Evolutionary conservation across 208 protist genomes (phyloP).

Genomic region (Crithidia acanthocephali): DNA sequence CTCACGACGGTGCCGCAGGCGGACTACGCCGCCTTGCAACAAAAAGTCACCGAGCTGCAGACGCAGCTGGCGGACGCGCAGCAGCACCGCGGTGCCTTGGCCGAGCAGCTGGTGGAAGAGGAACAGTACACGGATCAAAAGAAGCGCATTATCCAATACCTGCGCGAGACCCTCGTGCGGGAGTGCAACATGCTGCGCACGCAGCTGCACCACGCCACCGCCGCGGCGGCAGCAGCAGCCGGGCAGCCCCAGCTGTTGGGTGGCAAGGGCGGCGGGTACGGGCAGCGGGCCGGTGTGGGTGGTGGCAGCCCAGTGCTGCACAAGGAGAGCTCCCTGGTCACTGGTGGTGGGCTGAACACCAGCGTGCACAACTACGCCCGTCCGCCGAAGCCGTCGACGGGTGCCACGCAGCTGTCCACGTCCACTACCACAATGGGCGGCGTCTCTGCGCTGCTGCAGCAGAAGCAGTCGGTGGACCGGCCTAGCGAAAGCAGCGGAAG

Average conservation of each 20-base stretch:
- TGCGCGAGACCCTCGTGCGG: constrained; percentile 80
- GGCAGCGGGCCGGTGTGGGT: neutral
- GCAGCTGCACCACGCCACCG: constrained; percentile 62
- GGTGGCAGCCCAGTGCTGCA: neutral
- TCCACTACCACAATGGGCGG: constrained; percentile 9
- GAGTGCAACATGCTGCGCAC: constrained; percentile 83
- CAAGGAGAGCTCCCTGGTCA: neutral
- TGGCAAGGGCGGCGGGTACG: neutral
- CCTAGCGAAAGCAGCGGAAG: constrained; percentile 3
- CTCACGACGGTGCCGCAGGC: constrained; percentile 47
- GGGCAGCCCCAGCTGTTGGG: neutral
- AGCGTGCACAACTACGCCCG: constrained; percentile 15
- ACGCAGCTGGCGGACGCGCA: constrained; percentile 62
- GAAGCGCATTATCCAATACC: constrained; percentile 72
- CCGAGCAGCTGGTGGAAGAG: constrained; percentile 61
- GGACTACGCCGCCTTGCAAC: constrained; percentile 53
- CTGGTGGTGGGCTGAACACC: neutral
- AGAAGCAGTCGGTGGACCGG: neutral
- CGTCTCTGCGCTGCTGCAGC: neutral
- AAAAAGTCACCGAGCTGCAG: constrained; percentile 42
- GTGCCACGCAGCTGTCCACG: neutral
- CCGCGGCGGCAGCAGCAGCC: constrained; percentile 30
- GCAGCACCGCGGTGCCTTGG: constrained; percentile 36
- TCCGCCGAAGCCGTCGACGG: constrained; percentile 28
- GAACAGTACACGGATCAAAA: constrained; percentile 58